These are phyloP conservation scores for Penicillium daleae DNA, from an alignment of 495 filamentous ascomycete genomes.

Conservation along the genomic window DNA sequence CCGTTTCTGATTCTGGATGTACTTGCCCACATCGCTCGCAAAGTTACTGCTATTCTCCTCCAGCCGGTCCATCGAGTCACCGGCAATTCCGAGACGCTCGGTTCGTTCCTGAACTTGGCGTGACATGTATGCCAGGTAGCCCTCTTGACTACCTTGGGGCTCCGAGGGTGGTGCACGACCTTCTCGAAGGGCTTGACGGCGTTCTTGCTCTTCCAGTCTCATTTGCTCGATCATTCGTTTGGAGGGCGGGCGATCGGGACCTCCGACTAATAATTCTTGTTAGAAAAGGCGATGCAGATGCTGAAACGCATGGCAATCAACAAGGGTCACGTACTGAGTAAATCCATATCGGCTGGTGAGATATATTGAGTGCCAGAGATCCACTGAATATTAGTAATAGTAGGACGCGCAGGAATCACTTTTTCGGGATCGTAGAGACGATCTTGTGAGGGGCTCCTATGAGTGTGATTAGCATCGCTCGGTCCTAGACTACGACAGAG, in stretches of 20 bases:
- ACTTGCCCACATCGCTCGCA: conserved; percentile 86
- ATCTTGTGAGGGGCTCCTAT: conserved; percentile 61
- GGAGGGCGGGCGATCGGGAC: conserved; percentile 81
- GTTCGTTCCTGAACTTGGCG: conserved; percentile 87
- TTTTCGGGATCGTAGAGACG: conserved; percentile 75
- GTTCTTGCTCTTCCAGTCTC: conserved; percentile 60
- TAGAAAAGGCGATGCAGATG: conserved; percentile 1
- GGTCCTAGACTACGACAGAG: neutral
- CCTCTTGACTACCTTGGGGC: conserved; percentile 47
- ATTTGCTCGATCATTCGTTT: conserved; percentile 73
- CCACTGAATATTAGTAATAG: conserved; percentile 95
- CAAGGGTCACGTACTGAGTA: conserved; percentile 60
- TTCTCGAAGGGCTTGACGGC: conserved; percentile 51
- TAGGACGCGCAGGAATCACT: conserved; percentile 78
- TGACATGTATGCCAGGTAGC: conserved; percentile 73
- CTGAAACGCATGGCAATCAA: neutral
- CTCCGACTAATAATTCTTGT: conserved; percentile 61
- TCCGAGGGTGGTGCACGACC: conserved; percentile 32
- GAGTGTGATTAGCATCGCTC: conserved; percentile 32
- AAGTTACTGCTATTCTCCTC: conserved; percentile 79
- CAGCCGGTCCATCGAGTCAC: conserved; percentile 80
- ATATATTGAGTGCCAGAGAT: conserved; percentile 93
- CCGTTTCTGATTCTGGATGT: conserved; percentile 81
- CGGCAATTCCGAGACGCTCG: conserved; percentile 78
- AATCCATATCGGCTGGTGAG: conserved; percentile 85